Base-by-base conservation (phyloP, 1,284 basidiomycete genomes). In the Xerocomus minutiporus region DNA sequence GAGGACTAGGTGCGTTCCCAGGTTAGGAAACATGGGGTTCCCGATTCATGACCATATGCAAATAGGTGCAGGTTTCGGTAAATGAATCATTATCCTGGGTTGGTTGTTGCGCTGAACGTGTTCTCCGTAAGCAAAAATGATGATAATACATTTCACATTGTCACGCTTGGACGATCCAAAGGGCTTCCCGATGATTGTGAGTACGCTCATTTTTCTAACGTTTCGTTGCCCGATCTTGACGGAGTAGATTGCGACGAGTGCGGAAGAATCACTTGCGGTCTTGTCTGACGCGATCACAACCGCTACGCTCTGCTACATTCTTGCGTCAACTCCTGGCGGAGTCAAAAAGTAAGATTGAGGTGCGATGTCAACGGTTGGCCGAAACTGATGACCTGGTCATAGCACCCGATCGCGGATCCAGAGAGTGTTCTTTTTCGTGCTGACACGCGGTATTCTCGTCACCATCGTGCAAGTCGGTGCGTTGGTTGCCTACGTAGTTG, bases 371-470 rank as follows among this genome's bases (percentile, higher is more conserved):
- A 26, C 32, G 28, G 23, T 13, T 6, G 23, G 9, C 29, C 26
- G 15, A 20, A 31, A 25, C 28, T n/a, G 8, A 41, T 38, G 4
- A n/a, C 9, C n/a, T 25, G 20, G 12, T 46, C 23, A 34, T 20
- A 59, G 57, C 36, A 38, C 35, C 31, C 48, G 41, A 35, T 48
- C 49, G 36, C 13, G 53, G 20, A 46, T 59, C 38, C 42, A 49
- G 29, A 34, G 46, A 15, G 25, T 49, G 15, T 52, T 57, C 17
- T 43, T 52, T 44, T 53, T 59, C 26, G 15, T 58, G 28, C 38
- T 59, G 28, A 59, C 32, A 31, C 59, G 49, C 13, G 56, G 49
- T 15, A 25, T 55, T 46, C 47, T 61, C 25, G 59, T 55, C 23
- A 61, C 51, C 34, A 17, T 48, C 36, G 31, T 51, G 17, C 52